Evolutionary conservation across 495 filamentous ascomycete species (phyloP), one percentile per base, ranked within the genome.

Genomic region (Letharia columbiana): DNA sequence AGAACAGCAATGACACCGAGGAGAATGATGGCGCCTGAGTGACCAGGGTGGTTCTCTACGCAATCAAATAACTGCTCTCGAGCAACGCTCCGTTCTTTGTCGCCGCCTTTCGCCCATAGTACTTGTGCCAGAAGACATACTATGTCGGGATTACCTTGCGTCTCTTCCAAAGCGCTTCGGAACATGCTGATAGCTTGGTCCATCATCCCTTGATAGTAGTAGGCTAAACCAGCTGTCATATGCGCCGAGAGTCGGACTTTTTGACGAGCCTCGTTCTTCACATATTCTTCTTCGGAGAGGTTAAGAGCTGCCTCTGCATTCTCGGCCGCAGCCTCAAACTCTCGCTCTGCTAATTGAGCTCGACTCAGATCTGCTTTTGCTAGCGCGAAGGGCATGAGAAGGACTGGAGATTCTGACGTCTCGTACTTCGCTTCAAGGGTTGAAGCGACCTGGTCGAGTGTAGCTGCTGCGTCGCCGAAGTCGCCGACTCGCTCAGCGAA

Each of bases 311-410:
- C 82, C 61, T 90, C 87, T 11, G 88, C 89, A 62, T 86, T 86
- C 37, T 92, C 88, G 8, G 84, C 81, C 4, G 92, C 92, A 62
- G 81, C 75, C 2, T 77, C 75, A 67, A 85, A 94, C 41, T 83
- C 74, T 12, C 82, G 77, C 20, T 80, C 76, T 7, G 92, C 89
- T 2, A 98, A 83, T 40, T 89, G 83, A 50, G 84, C 84, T 39
- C 95, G 86, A 18, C 90, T 89, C 31, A 96, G 83, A 73, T 98
- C 95, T 11, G 89, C 81, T 73, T 93, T 96, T n/a, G 88, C 90
- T 61, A 92, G 83, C 15, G 91, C 87, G 74, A 89, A 97, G 47
- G 78, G 84, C 15, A 84, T 84, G 28, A 98, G 84, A 20, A 90
- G 81, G 15, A 83, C 73, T 5, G 85, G 72, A 0, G 89, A 91